Base-by-base conservation (phyloP, 257 asterid genomes). In the Prunella vulgaris region DNA sequence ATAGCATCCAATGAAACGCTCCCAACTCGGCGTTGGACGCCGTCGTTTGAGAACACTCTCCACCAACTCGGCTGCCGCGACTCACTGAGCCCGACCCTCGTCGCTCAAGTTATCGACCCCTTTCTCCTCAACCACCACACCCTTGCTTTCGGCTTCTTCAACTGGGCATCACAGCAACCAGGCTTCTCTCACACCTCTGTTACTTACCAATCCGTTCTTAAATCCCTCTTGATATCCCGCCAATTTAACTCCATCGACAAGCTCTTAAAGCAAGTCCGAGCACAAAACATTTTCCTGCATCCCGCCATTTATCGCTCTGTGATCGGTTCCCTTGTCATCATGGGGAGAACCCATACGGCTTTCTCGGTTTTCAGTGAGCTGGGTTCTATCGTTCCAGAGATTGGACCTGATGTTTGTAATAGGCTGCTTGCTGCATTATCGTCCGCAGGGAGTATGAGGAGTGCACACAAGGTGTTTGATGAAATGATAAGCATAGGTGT, bases 161-260 rank as follows among this genome's bases (percentile, higher is more conserved):
- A 90, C 77, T 93, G 98, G 98, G 95, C 96, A 2, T 79, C 98
- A 59, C 98, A 93, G 75, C 98, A 90, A 54, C 98, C 97, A 8
- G 89, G 88, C 14, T 93, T 85, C 81, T 76, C 82, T 21, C 98
- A 93, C 78, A 80, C 84, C 46, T 60, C 93, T 37, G 76, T 75
- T 65, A 77, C 98, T 25, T 93, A 85, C 33, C 87, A 83, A 54
- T 85, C 95, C 60, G 67, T 92, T 69, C 87, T 92, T 73, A 90
- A 83, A 37, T 81, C 97, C 51, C 95, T 92, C 65, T 81, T 90
- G 84, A 10, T 76, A 52, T 77, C 92, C 70, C 91, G 93, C 80
- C 90, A 90, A 10, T 88, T 82, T 78, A 78, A 76, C 80, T 59
- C 82, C 13, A 57, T 88, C 17, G 85, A 88, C 9, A 88, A 82